phyloP scores from a whole-genome alignment of 1,284 basidiomycete species.

The Papiliotrema fonsecae region DNA sequence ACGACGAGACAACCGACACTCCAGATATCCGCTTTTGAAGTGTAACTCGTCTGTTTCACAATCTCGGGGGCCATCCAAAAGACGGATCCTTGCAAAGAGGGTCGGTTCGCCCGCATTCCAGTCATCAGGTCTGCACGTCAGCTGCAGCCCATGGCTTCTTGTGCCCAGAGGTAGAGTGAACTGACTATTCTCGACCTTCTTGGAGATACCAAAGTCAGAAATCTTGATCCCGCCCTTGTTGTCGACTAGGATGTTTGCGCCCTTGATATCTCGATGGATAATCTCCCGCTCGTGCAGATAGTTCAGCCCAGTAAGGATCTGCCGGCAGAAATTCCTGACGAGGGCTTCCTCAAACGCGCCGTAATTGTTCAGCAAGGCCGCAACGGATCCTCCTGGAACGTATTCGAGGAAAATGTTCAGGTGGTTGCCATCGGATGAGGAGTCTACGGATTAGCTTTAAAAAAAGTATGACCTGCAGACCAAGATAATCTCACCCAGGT shows the following conservation, averaged over 20 bases:
- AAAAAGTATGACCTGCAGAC: too few relatives aligned
- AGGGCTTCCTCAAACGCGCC: constrained; percentile 95
- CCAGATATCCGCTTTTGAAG: constrained; percentile 97
- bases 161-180: constrained; percentile 19
- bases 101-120: constrained; percentile 73
- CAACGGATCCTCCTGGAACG: constrained; percentile 95
- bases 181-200: constrained; percentile 93
- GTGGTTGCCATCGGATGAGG: constrained; percentile 77
- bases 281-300: constrained; percentile 94
- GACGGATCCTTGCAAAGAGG: constrained; percentile 91
- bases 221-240: constrained; percentile 99
- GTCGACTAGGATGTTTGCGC: constrained; percentile 95
- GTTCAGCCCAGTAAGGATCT: constrained; percentile 84
- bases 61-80: constrained; percentile 99
- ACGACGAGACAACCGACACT: constrained; percentile 94
- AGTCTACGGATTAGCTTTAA: constrained; percentile 55
- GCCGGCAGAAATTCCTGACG: constrained; percentile 89
- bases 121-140: constrained; percentile 61
- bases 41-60: constrained; percentile 88
- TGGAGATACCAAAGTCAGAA: constrained; percentile 97
- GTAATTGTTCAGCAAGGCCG: constrained; percentile 85
- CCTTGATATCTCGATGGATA: constrained; percentile 98
- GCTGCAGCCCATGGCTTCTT: constrained; percentile 1
- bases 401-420: constrained; percentile 99
- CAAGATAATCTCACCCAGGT: constrained; percentile 76